Evolutionary conservation across 352 stramenopile species (phyloP).

Genomic region (Phytophthora constricta): DNA sequence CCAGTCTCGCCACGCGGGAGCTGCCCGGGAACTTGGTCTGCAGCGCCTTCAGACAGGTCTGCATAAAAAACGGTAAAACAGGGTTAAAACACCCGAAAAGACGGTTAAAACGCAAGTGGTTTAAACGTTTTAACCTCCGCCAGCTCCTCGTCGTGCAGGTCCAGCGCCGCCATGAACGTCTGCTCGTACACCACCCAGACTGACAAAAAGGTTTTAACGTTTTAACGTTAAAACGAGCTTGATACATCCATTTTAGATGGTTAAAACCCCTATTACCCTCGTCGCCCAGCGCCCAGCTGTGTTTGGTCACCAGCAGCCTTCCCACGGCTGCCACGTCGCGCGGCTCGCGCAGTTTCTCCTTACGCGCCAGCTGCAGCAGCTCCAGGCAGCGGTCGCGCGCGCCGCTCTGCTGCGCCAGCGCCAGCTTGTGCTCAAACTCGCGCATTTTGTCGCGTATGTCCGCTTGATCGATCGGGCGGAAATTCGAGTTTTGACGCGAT

Average conservation of each 20-base stretch:
- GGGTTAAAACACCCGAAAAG: background rate
- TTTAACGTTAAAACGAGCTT: too few relatives aligned
- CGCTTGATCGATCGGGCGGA: too few relatives aligned
- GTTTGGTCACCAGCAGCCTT: conserved; percentile 51
- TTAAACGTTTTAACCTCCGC: conserved; percentile 25
- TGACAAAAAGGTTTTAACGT: too few relatives aligned
- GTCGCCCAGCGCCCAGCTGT: conserved; percentile 61
- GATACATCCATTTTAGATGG: conserved; percentile 2
- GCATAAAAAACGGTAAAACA: conserved; percentile 14
- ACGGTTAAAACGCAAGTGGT: background rate
- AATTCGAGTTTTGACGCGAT: too few relatives aligned
- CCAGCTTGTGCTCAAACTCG: conserved; percentile 56
- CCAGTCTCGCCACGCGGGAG: conserved; percentile 59
- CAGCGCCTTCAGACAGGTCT: conserved; percentile 48
- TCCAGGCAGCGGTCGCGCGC: conserved; percentile 44
- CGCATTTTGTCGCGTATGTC: too few relatives aligned
- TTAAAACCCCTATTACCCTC: conserved; percentile 43
- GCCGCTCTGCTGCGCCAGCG: conserved; percentile 40
- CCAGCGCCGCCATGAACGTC: conserved; percentile 65
- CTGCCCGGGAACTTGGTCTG: conserved; percentile 67
- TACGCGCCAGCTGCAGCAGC: conserved; percentile 60
- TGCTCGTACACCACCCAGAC: conserved; percentile 78
- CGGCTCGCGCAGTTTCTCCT: conserved; percentile 63
- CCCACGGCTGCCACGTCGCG: conserved; percentile 48
- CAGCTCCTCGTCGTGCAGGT: conserved; percentile 66